Evolutionary conservation across 441 rosid genomes (phyloP).

Genomic region (Arabidopsis lyrata): DNA sequence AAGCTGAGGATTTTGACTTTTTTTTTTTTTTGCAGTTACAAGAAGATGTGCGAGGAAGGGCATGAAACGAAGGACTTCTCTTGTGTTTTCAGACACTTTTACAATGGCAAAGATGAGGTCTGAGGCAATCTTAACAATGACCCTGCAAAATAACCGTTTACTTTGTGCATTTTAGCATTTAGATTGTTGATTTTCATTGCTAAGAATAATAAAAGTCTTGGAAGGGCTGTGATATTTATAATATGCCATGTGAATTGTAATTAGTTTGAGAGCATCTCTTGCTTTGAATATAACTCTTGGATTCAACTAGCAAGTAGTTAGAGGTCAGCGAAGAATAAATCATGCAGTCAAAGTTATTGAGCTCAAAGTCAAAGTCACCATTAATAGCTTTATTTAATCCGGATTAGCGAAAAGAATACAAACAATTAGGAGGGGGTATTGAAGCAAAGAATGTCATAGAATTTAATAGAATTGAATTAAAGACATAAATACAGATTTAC

Average conservation of each 20-base stretch:
- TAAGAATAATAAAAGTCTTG: not conserved
- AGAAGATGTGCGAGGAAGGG: slow-evolving; percentile 65
- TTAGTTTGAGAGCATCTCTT: not conserved
- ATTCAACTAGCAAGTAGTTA: no score
- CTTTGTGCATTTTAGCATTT: slow-evolving; percentile 16
- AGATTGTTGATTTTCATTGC: slow-evolving; percentile 7
- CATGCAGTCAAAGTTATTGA: no score
- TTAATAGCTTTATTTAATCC: no score
- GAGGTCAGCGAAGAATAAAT: not conserved
- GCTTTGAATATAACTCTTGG: not conserved
- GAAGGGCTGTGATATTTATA: slow-evolving; percentile 1
- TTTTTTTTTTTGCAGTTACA: slow-evolving; percentile 66
- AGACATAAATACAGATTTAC: no score
- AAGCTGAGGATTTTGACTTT: slow-evolving; percentile 8
- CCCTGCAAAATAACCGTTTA: slow-evolving; percentile 1
- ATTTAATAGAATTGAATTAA: no score
- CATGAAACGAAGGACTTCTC: slow-evolving; percentile 84
- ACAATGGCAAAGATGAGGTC: slow-evolving; percentile 62
- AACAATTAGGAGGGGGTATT: no score
- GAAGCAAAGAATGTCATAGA: no score
- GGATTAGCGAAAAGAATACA: no score
- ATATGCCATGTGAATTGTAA: slow-evolving; percentile 23
- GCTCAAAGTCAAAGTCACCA: not conserved
- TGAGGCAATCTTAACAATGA: slow-evolving; percentile 26
- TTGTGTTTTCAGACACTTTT: slow-evolving; percentile 76